A percentile compares a stretch with the other conserved stretches of the same genome.
These are phyloP conservation scores for Pistacia vera DNA, from an alignment of 345 rosid genomes.

Conservation along the genomic window DNA sequence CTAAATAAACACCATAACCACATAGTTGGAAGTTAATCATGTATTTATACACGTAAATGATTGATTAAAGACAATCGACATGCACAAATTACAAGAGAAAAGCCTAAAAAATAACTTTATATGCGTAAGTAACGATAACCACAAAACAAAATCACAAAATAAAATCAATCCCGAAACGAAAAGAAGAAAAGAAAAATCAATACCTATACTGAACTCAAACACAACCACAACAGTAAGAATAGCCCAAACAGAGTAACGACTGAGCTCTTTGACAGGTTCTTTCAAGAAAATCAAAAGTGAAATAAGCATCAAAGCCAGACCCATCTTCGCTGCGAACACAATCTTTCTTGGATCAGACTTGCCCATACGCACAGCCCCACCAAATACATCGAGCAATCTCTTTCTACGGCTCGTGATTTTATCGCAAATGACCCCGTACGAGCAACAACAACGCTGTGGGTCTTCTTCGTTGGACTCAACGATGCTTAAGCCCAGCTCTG, in stretches of 20 bases:
- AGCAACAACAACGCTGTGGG: conserved; percentile 27
- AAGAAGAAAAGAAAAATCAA: too few species aligned
- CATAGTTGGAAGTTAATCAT: too few species aligned
- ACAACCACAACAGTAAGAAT: conserved; percentile 90
- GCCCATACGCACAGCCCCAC: conserved; percentile 68
- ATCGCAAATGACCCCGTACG: conserved; percentile 31
- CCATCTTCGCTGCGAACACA: conserved; percentile 86
- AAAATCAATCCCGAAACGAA: not conserved
- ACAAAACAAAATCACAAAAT: not conserved
- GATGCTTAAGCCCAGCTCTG: conserved; percentile 42
- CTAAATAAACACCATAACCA: too few species aligned
- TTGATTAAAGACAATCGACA: not conserved
- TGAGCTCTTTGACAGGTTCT: conserved; percentile 57
- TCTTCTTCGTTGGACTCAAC: conserved; percentile 28
- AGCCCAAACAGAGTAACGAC: conserved; percentile 86
- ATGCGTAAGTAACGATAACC: not conserved
- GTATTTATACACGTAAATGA: too few species aligned
- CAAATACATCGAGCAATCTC: conserved; percentile 39
- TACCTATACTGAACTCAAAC: conserved; percentile 95
- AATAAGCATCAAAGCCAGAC: conserved; percentile 69
- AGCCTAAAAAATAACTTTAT: too few species aligned
- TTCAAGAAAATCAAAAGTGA: conserved; percentile 71
- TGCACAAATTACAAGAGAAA: not conserved
- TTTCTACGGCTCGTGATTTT: conserved; percentile 29
- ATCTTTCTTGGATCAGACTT: conserved; percentile 84